Percentiles rank a stretch among this genome's conserved stretches.
phyloP scores from a whole-genome alignment of 2,329 filamentous ascomycete genomes.

The Simplicillium sp. region DNA sequence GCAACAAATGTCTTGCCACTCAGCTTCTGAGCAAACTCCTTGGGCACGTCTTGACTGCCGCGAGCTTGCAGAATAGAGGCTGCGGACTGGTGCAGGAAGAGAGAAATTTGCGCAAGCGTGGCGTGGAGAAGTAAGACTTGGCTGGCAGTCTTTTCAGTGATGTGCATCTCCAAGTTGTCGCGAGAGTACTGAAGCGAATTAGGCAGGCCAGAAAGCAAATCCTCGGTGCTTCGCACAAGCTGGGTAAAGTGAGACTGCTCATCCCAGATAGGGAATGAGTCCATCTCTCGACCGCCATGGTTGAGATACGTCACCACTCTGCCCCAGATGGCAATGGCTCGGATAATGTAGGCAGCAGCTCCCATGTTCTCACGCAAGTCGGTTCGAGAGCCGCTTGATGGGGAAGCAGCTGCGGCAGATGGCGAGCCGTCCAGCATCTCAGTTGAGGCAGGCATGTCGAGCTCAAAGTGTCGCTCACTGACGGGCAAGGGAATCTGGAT shows the following conservation, averaged over 20 bases:
- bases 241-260: conserved; percentile 65
- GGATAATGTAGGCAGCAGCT: conserved; percentile 82
- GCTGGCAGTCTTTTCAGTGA: conserved; percentile 75
- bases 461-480: conserved; percentile 79
- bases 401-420: conserved; percentile 45
- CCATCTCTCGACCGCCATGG: conserved; percentile 74
- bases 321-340: conserved; percentile 81
- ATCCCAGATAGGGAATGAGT: conserved; percentile 72
- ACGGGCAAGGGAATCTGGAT: conserved; percentile 85
- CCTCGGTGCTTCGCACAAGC: conserved; percentile 62
- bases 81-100: conserved; percentile 86
- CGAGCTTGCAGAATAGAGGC: conserved; percentile 58
- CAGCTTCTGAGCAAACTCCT: conserved; percentile 67
- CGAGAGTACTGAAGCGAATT: conserved; percentile 61
- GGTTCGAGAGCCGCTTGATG: conserved; percentile 50
- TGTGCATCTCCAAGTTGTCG: conserved; percentile 78
- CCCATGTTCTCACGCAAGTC: conserved; percentile 80
- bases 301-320: conserved; percentile 84
- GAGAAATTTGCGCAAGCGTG: conserved; percentile 75
- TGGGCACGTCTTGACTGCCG: conserved; percentile 62
- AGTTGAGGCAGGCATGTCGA: conserved; percentile 83
- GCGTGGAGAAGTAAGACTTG: conserved; percentile 93
- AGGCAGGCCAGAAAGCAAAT: conserved; percentile 62
- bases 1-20: conserved; percentile 70
- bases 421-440: conserved; percentile 70